Conservation (phyloP, 345 rosid genomes). For the Eucalyptus pauciflora region DNA sequence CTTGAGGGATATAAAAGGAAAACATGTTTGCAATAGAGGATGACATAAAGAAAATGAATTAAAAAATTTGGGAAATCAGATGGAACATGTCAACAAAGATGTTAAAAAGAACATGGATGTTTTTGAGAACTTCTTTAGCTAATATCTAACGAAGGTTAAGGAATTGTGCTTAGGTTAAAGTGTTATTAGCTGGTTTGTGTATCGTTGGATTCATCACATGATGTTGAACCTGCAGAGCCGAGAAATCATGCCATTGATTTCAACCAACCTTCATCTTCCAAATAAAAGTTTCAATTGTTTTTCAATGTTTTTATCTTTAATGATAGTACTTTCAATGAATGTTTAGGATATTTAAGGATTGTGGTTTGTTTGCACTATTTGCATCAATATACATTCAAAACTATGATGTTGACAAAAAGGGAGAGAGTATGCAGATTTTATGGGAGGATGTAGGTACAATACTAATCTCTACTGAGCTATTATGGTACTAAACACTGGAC, state of each 20-base stretch:
- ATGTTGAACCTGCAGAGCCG: fast-evolving
- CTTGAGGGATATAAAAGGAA: too few relatives aligned
- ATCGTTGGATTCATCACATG: not conserved
- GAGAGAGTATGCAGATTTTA: too few relatives aligned
- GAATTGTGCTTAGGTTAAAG: not conserved
- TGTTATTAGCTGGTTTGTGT: not conserved
- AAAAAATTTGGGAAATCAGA: too few relatives aligned
- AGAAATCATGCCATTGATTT: not conserved
- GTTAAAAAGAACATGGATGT: not conserved
- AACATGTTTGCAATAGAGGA: too few relatives aligned
- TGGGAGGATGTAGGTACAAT: too few relatives aligned
- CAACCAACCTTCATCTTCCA: not conserved
- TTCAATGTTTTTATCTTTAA: too few relatives aligned
- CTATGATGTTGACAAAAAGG: not conserved
- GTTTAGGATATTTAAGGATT: not conserved
- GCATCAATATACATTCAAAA: not conserved
- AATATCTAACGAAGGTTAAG: not conserved
- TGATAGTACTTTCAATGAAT: too few relatives aligned
- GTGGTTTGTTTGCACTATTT: not conserved
- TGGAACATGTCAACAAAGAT: too few relatives aligned
- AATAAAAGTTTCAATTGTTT: not conserved
- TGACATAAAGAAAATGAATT: not conserved
- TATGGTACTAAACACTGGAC: not conserved
- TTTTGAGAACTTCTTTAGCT: not conserved
- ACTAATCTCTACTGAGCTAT: not conserved